These are phyloP conservation scores for Ophiosphaerella herpotricha DNA, from an alignment of 2,329 filamentous ascomycete species.

Conservation along the genomic window DNA sequence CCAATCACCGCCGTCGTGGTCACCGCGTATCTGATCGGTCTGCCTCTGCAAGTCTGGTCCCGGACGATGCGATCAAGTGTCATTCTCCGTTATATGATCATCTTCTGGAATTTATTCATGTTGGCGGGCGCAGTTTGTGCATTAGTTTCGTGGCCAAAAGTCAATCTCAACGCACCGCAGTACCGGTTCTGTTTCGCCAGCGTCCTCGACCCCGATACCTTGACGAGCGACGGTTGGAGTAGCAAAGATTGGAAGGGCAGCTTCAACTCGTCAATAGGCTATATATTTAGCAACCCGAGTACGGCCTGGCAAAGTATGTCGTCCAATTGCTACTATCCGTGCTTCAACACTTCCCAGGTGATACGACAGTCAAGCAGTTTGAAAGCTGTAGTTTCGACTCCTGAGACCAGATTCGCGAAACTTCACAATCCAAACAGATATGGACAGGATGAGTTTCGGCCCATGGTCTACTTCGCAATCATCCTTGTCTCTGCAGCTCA, in stretches of 20 bases:
- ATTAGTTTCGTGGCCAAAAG: conserved; percentile 7
- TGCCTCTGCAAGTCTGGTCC: conserved; percentile 15
- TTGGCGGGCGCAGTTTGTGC: conserved; percentile 12
- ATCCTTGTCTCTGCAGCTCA: conserved; percentile 11
- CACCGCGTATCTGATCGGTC: conserved; percentile 10
- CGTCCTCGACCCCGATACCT: conserved; percentile 1
- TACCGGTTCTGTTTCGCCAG: conserved; percentile 13
- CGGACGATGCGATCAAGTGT: conserved; percentile 13
- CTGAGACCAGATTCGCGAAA: conserved; percentile 9
- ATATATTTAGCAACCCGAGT: conserved; percentile 6
- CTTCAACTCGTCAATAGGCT: conserved; percentile 8
- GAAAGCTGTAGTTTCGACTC: conserved; percentile 8
- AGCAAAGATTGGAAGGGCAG: conserved; percentile 5
- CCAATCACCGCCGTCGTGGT: conserved; percentile 15
- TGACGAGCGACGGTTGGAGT: conserved; percentile 12
- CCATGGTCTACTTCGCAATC: conserved; percentile 8
- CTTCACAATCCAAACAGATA: conserved; percentile 5
- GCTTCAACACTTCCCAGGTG: conserved; percentile 14
- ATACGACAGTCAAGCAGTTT: conserved; percentile 7
- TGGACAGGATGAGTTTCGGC: conserved; percentile 6
- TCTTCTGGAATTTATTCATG: conserved; percentile 14
- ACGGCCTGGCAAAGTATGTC: conserved; percentile 9
- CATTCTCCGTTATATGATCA: conserved; percentile 11
- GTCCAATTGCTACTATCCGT: conserved; percentile 14
- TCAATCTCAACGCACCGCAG: conserved; percentile 8